Percentiles rank a stretch among this genome's conserved stretches.
These are phyloP conservation scores for Thymus mandschuricus DNA, from an alignment of 257 asterid species.

Conservation along the genomic window DNA sequence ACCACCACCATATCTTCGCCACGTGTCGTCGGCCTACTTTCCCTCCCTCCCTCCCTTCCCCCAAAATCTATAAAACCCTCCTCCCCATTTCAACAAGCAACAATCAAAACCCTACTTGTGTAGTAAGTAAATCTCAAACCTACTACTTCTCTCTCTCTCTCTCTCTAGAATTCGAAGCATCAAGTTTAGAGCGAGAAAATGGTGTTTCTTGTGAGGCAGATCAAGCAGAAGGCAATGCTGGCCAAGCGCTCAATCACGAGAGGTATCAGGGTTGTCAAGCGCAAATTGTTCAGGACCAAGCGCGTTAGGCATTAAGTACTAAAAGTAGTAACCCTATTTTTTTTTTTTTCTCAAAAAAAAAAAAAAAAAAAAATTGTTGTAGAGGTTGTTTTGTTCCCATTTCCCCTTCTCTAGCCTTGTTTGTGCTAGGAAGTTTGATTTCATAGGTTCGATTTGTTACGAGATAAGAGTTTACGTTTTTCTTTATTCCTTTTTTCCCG, in stretches of 20 bases:
- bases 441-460: too few relatives aligned
- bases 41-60: too few relatives aligned
- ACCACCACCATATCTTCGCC: constrained; percentile 28
- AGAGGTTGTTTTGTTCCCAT: too few relatives aligned
- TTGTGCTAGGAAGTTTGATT: too few relatives aligned
- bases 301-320: constrained; percentile 34
- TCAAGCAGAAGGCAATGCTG: constrained; percentile 54
- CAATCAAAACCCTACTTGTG: too few relatives aligned
- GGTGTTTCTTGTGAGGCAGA: constrained; percentile 59
- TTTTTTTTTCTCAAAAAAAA: too few relatives aligned
- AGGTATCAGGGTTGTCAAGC: constrained; percentile 62
- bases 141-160: too few relatives aligned
- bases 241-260: constrained; percentile 44
- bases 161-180: constrained; percentile 19
- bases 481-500: too few relatives aligned
- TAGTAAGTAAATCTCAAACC: too few relatives aligned
- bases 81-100: not conserved
- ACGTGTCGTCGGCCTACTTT: constrained; percentile 23
- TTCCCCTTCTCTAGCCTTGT: too few relatives aligned
- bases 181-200: constrained; percentile 25
- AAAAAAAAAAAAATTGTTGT: too few relatives aligned
- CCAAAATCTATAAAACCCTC: constrained; percentile 29
- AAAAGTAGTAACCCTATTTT: not conserved
- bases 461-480: too few relatives aligned
- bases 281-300: constrained; percentile 68